phyloP scores from a whole-genome alignment of 179 eudicot genomes.

The Actinidia chinensis region DNA sequence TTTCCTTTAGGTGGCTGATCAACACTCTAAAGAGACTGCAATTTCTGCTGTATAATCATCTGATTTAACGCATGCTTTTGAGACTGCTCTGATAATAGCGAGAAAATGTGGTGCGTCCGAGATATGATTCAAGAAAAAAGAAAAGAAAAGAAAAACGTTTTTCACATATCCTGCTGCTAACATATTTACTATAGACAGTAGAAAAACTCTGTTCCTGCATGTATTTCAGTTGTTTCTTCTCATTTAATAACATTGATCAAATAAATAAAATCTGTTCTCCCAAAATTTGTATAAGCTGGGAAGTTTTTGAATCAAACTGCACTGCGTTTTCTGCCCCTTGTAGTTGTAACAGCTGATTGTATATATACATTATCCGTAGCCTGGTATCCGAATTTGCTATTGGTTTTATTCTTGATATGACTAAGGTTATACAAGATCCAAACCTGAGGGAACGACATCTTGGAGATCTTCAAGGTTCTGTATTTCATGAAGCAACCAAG shows the following conservation, averaged over 20 bases:
- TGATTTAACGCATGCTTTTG: slow-evolving; percentile 57
- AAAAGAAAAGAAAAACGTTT: not conserved
- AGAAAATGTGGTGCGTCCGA: slow-evolving; percentile 39
- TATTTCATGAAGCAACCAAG: slow-evolving; percentile 45
- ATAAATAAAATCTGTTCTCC: not conserved
- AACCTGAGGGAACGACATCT: slow-evolving; percentile 52
- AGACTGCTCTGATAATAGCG: slow-evolving; percentile 50
- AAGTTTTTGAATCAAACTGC: not conserved
- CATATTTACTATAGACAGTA: not conserved
- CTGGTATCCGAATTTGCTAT: not conserved
- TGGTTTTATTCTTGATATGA: slow-evolving; percentile 23
- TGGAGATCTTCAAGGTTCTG: slow-evolving; percentile 78
- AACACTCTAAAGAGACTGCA: slow-evolving; percentile 43
- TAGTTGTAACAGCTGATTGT: not conserved
- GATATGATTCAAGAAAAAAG: slow-evolving; percentile 26
- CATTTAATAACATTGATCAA: not conserved
- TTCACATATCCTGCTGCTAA: not conserved
- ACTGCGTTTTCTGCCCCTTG: not conserved
- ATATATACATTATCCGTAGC: not conserved
- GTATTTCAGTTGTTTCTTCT: not conserved
- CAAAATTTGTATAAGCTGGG: not conserved
- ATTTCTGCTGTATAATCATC: slow-evolving; percentile 56
- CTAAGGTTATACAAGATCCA: slow-evolving; percentile 47
- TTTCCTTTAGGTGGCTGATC: slow-evolving; percentile 47
- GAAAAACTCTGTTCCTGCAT: not conserved